Percentiles rank a stretch among this genome's conserved stretches.
Conservation (phyloP, 306 rosid genomes). For the Quercus variabilis region DNA sequence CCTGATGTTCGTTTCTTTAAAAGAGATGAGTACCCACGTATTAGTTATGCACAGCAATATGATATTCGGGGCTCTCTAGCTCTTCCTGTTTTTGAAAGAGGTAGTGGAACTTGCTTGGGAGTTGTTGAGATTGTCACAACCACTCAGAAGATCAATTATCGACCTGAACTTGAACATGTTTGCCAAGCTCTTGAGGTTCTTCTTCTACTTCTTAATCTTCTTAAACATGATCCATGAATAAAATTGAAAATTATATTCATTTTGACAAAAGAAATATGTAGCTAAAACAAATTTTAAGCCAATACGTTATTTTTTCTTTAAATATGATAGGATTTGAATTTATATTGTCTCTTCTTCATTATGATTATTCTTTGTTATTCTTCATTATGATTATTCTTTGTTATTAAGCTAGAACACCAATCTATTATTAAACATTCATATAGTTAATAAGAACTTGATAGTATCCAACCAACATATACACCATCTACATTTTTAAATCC, state of each 20-base stretch:
- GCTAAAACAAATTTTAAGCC: no score
- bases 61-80: slow-evolving; percentile 42
- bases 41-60: slow-evolving; percentile 6
- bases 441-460: background rate
- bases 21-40: slow-evolving; percentile 38
- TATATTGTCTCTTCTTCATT: no score
- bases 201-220: background rate
- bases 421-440: background rate
- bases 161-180: slow-evolving; percentile 34
- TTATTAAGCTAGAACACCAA: no score
- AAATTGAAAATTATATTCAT: no score
- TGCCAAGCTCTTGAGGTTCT: slow-evolving; percentile 46
- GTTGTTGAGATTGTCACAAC: slow-evolving; percentile 39
- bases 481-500: background rate
- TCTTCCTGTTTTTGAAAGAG: slow-evolving; percentile 49
- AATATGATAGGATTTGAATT: no score
- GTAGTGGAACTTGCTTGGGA: slow-evolving; percentile 45
- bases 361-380: no score
- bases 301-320: no score
- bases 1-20: slow-evolving; percentile 36
- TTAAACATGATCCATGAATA: no score
- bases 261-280: no score
- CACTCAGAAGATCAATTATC: slow-evolving; percentile 28
- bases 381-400: no score
- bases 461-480: background rate